phyloP scores from a whole-genome alignment of 1,284 basidiomycete species.

The Malassezia obtusa region DNA sequence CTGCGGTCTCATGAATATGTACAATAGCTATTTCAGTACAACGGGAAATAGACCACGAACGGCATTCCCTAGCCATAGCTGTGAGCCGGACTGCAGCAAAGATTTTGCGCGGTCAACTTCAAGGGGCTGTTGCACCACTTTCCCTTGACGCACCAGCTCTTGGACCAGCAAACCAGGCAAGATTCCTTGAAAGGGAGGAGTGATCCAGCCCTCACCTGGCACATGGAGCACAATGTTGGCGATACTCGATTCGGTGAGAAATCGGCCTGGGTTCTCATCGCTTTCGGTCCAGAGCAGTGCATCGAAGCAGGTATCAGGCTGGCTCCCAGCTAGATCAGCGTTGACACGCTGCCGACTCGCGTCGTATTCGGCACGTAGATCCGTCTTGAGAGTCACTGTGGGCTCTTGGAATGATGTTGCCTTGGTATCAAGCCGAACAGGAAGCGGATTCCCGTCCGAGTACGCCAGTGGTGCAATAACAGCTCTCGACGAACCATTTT shows the following conservation, averaged over 20 bases:
- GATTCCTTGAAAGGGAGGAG: conserved; percentile 1
- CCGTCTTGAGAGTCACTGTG: conserved; percentile 2
- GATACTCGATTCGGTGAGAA: conserved; percentile 16
- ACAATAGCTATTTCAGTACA: not conserved
- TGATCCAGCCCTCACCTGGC: not conserved
- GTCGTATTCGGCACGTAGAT: conserved; percentile 8
- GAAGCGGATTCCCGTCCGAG: not conserved
- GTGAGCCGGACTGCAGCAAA: not conserved
- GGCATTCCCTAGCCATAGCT: conserved; percentile 14
- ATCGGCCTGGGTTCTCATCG: not conserved
- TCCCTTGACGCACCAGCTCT: conserved; percentile 2
- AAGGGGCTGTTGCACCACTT: not conserved
- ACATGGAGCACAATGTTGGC: conserved; percentile 13
- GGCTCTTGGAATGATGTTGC: not conserved
- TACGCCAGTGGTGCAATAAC: conserved; percentile 2
- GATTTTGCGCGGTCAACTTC: not conserved
- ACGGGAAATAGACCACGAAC: conserved; percentile 17
- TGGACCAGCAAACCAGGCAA: conserved; percentile 13
- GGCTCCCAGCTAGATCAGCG: not conserved
- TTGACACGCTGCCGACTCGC: not conserved
- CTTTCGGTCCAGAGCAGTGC: conserved; percentile 9
- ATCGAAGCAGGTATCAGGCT: conserved; percentile 8
- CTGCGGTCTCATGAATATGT: not conserved
- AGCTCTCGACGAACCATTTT: not conserved
- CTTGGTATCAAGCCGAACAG: conserved; percentile 12